Conservation (phyloP, 495 filamentous ascomycete genomes). For the Hypoxylon perforatum region DNA sequence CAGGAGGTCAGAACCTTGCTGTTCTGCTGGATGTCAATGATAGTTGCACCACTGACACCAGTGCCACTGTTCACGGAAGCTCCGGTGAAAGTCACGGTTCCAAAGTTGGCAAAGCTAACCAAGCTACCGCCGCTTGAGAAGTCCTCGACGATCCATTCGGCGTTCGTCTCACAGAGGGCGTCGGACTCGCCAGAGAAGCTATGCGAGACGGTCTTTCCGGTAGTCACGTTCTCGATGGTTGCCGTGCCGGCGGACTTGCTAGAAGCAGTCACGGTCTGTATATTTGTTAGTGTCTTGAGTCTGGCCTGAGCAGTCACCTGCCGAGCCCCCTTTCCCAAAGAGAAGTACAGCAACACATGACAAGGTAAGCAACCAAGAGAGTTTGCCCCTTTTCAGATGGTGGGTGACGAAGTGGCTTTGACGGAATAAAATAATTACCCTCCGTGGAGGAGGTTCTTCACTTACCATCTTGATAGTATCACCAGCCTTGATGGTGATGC, state of each 20-base stretch:
- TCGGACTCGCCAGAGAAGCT: constrained; percentile 53
- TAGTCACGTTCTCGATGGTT: constrained; percentile 65
- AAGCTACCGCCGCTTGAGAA: constrained; percentile 59
- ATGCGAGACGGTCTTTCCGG: constrained; percentile 64
- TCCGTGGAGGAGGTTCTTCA: neutral
- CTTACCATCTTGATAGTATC: constrained; percentile 64
- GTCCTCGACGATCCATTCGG: constrained; percentile 76
- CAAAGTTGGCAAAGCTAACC: constrained; percentile 67
- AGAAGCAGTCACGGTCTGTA: constrained; percentile 57
- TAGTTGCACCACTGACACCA: constrained; percentile 55
- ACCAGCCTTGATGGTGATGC: constrained; percentile 63
- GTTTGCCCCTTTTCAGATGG: neutral
- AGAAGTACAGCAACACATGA: neutral
- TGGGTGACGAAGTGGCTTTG: neutral
- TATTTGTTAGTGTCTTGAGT: neutral
- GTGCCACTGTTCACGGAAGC: constrained; percentile 47
- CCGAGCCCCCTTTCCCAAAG: neutral
- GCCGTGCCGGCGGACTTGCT: constrained; percentile 63
- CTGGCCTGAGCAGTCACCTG: neutral
- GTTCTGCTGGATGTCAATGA: constrained; percentile 65
- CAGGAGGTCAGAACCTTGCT: constrained; percentile 60
- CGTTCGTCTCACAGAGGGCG: constrained; percentile 60
- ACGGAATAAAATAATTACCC: neutral
- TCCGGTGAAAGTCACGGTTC: constrained; percentile 61
- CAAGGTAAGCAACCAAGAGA: too few relatives aligned